Evolutionary conservation across 2,329 filamentous ascomycete genomes (phyloP), one percentile per base, ranked within the genome.

Genomic region (Cladosporium halotolerans): DNA sequence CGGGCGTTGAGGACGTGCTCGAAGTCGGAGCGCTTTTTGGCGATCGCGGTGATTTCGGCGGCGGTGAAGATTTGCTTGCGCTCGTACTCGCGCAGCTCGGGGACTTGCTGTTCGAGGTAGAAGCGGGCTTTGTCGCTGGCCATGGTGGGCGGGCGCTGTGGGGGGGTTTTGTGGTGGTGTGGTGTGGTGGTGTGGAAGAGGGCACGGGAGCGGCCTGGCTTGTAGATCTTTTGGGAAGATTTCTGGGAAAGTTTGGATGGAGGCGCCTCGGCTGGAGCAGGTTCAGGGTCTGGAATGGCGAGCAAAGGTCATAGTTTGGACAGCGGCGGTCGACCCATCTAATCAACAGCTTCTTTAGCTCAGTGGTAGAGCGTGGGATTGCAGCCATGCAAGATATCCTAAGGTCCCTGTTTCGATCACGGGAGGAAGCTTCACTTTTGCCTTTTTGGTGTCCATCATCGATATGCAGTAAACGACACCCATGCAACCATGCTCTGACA

Each of bases 101-200:
- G 89, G 41, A 96, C 88, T 2, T 88, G 86, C 62, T 92, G 86
- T 75, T 99, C 93, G 59, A 97, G 81, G 72, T 88, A 96, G 73
- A 92, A 97, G 55, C 92, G 88, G 53, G 92, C 93, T 73, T 96
- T 97, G 67, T 97, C 93, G 58, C 88, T 86, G 55, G 93, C 85
- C 48, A 51, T 51, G 40, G 1, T 51, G 48, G 9, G 16, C 3
- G 14, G 8, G 18, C 16, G 16, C 16, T 16, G 16, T 2, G 16
- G 16, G 2, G 16, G 16, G 16, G 2, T 16, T 10, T 43, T 7
- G 23, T 28, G 23, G 19, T 33, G 32, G 32, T 18, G 34, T 13
- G n/a, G 19, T 44, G 13, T 50, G 39, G 23, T 33, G 10, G 47
- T 5, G 23, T 5, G 23, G 23, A 7, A 7, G 23, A 28, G 23